A percentile compares a stretch with the other conserved stretches of the same genome.
Conservation (phyloP, 495 filamentous ascomycete species). For the Talaromyces trachyspermus region DNA sequence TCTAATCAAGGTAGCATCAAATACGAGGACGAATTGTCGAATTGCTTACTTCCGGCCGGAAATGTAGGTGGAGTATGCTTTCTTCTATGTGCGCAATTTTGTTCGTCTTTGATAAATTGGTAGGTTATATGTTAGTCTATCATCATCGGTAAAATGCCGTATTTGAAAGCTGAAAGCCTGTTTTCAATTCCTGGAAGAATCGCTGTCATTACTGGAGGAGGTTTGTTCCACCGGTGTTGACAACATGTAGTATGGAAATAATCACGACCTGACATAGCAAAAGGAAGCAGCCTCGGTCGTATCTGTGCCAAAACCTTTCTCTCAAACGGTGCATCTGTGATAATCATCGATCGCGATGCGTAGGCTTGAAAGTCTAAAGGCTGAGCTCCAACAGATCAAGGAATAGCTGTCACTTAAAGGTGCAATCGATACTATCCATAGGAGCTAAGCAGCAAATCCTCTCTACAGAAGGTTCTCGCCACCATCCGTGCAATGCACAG, state of each 20-base stretch:
- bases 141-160: neutral
- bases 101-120: neutral
- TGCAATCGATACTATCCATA: neutral
- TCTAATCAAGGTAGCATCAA: no score
- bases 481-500: neutral
- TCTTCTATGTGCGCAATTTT: neutral
- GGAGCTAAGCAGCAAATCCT: neutral
- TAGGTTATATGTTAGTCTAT: neutral
- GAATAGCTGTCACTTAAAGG: neutral
- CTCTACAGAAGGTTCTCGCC: neutral
- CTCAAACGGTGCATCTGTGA: neutral
- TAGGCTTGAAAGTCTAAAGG: neutral
- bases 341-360: neutral
- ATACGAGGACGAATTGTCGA: no score
- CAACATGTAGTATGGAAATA: neutral
- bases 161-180: slow-evolving; percentile 34
- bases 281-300: neutral
- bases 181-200: slow-evolving; percentile 79
- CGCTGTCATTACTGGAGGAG: slow-evolving; percentile 74
- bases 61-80: no score
- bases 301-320: slow-evolving; percentile 1
- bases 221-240: slow-evolving; percentile 9
- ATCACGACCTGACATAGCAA: neutral
- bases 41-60: no score
- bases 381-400: neutral